These are phyloP conservation scores for Diplodia mutila DNA, from an alignment of 2,329 filamentous ascomycete genomes.

Conservation along the genomic window DNA sequence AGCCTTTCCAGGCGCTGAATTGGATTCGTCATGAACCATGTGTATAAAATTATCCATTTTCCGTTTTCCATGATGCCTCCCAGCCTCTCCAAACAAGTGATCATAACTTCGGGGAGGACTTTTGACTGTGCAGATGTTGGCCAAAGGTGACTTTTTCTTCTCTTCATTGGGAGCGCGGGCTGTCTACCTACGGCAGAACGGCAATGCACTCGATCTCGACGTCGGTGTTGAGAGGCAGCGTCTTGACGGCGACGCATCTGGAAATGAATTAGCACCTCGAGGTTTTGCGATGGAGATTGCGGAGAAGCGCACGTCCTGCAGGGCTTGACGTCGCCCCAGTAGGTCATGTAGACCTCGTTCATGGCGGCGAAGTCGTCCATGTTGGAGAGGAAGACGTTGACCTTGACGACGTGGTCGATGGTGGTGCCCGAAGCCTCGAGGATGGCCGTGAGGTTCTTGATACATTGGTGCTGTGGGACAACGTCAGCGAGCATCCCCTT, in stretches of 20 bases:
- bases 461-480: constrained; percentile 13
- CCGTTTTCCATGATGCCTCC: neutral
- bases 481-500: neutral
- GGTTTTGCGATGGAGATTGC: too few relatives aligned
- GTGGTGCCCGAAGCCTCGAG: constrained; percentile 36
- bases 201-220: constrained; percentile 37
- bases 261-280: too few relatives aligned
- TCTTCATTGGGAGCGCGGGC: neutral
- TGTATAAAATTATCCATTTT: neutral
- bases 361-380: constrained; percentile 38
- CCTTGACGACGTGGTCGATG: constrained; percentile 38
- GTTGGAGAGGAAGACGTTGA: constrained; percentile 37
- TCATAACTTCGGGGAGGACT: neutral
- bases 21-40: neutral
- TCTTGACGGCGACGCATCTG: constrained; percentile 31
- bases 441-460: constrained; percentile 26
- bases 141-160: neutral
- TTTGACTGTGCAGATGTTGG: neutral
- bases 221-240: constrained; percentile 32
- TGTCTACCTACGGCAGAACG: constrained; percentile 26
- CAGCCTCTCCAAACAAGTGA: neutral
- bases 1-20: neutral
- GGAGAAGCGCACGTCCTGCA: constrained; percentile 17
- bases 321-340: constrained; percentile 26
- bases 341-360: constrained; percentile 38